A percentile compares a stretch with the other conserved stretches of the same genome.
Evolutionary conservation across 176 grass and related monocot species (phyloP).

Genomic region (Juncus inflexus): DNA sequence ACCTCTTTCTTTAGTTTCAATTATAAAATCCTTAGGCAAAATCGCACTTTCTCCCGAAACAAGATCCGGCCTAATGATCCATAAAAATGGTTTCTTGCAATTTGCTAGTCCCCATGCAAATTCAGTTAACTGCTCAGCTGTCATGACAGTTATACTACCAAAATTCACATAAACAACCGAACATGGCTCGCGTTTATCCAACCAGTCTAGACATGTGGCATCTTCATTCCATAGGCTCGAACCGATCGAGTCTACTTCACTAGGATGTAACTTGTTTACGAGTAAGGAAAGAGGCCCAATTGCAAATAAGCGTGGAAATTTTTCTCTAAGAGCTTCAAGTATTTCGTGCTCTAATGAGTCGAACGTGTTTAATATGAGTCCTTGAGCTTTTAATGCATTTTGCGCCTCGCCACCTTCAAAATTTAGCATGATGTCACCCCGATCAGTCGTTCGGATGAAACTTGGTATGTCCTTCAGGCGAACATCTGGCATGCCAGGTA

Average conservation of each 20-base stretch:
- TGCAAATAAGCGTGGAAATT: conserved; percentile 43
- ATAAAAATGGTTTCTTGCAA: conserved; percentile 50
- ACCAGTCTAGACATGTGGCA: conserved; percentile 45
- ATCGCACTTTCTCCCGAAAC: conserved; percentile 43
- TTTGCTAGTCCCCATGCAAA: conserved; percentile 70
- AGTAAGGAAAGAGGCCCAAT: conserved; percentile 46
- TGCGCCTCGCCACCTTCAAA: conserved; percentile 33
- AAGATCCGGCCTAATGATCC: conserved; percentile 59
- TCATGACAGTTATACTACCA: conserved; percentile 64
- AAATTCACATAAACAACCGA: conserved; percentile 89
- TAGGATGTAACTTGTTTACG: conserved; percentile 26
- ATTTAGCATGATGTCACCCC: conserved; percentile 47
- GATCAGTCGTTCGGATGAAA: conserved; percentile 61
- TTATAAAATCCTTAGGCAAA: conserved; percentile 37
- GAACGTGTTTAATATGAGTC: conserved; percentile 66
- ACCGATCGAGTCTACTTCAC: conserved; percentile 27
- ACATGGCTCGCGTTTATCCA: conserved; percentile 29
- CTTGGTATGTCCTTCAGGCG: conserved; percentile 65
- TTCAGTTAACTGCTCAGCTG: conserved; percentile 33
- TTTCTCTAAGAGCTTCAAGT: conserved; percentile 34
- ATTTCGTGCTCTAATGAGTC: conserved; percentile 48
- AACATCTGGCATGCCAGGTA: conserved; percentile 49
- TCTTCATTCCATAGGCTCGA: conserved; percentile 70
- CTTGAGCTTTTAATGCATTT: conserved; percentile 37
- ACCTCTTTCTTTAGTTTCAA: conserved; percentile 33